Conservation (phyloP, 306 rosid genomes). For the Prosopis cineraria region DNA sequence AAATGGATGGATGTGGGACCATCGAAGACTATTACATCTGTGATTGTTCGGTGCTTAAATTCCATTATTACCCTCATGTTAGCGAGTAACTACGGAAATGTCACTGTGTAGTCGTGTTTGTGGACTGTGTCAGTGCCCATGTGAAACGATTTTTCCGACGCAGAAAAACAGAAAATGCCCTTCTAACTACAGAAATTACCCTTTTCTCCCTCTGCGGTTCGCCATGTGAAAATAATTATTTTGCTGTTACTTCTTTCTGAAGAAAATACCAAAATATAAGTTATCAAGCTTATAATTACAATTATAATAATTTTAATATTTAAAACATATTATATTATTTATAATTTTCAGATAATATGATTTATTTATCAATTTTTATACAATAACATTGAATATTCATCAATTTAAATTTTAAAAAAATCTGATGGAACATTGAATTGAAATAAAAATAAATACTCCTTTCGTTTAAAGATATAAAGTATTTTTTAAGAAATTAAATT, state of each 20-base stretch:
- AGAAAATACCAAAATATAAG: not conserved
- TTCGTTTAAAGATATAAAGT: too few relatives aligned
- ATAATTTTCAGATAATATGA: too few relatives aligned
- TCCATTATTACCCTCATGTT: not conserved
- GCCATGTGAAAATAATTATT: not conserved
- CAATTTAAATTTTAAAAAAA: too few relatives aligned
- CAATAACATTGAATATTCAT: too few relatives aligned
- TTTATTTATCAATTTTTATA: too few relatives aligned
- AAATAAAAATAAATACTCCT: too few relatives aligned
- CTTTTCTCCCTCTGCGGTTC: conserved; percentile 2
- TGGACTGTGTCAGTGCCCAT: conserved; percentile 7
- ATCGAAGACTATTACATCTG: conserved; percentile 3
- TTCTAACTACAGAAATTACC: not conserved
- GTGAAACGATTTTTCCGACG: not conserved
- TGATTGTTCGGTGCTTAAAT: not conserved
- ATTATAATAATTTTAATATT: too few relatives aligned
- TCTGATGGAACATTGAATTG: too few relatives aligned
- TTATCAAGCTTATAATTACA: not conserved
- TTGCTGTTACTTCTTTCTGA: not conserved
- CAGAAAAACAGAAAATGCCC: not conserved
- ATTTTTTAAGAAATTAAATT: too few relatives aligned
- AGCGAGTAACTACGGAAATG: conserved; percentile 26
- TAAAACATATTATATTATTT: too few relatives aligned
- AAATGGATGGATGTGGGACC: conserved; percentile 23
- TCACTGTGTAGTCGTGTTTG: not conserved